A percentile compares a stretch with the other conserved stretches of the same genome.
These are phyloP conservation scores for Myochromella boudieri DNA, from an alignment of 768 basidiomycete species.

Conservation along the genomic window DNA sequence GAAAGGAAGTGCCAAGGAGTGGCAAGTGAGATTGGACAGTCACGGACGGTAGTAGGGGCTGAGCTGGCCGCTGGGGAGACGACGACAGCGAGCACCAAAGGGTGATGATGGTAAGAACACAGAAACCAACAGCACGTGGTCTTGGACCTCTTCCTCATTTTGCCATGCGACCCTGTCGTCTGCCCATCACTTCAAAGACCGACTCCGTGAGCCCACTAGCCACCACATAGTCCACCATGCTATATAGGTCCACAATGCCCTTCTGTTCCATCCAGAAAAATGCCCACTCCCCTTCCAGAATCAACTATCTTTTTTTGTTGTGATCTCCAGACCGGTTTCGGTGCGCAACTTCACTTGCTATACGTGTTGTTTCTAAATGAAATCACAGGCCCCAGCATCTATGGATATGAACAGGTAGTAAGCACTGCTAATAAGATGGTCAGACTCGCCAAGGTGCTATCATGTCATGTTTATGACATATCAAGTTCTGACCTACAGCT, in stretches of 20 bases:
- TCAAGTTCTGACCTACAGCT: background rate
- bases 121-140: constrained; percentile 22
- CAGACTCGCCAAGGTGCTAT: constrained; percentile 63
- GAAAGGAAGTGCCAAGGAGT: constrained; percentile 35
- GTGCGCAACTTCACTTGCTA: constrained; percentile 37
- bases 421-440: constrained; percentile 74
- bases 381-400: constrained; percentile 44
- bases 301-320: constrained; percentile 73
- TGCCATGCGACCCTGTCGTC: constrained; percentile 7
- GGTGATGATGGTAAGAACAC: constrained; percentile 18
- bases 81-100: constrained; percentile 7
- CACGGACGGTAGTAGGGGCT: constrained; percentile 14
- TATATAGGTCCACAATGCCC: constrained; percentile 12
- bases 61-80: constrained; percentile 14
- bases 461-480: background rate
- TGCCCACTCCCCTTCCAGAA: constrained; percentile 32
- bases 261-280: constrained; percentile 13
- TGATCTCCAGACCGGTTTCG: constrained; percentile 78
- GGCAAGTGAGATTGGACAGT: constrained; percentile 19
- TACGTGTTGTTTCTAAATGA: constrained; percentile 1
- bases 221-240: constrained; percentile 1
- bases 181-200: too few species aligned
- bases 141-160: background rate
- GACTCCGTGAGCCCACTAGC: constrained; percentile 10
- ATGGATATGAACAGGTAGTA: constrained; percentile 72